These are phyloP conservation scores for Paxillus involutus DNA, from an alignment of 768 basidiomycete species.

Conservation along the genomic window DNA sequence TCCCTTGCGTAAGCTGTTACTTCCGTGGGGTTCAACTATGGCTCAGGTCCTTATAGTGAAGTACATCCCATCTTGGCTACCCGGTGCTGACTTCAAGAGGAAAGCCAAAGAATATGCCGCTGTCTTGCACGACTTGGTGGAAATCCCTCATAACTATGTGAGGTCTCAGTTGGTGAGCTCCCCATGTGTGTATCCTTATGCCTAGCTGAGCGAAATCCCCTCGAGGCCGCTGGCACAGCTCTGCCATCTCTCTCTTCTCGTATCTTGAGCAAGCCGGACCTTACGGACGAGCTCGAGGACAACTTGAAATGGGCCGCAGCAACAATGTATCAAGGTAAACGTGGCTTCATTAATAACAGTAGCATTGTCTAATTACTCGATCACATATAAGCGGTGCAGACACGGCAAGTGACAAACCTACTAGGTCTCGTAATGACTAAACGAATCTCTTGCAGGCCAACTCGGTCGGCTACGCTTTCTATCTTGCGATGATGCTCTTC, in stretches of 20 bases:
- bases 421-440: neutral
- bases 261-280: slow-evolving; percentile 4
- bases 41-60: slow-evolving; percentile 14
- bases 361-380: neutral
- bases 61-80: slow-evolving; percentile 23
- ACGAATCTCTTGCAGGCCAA: slow-evolving; percentile 1
- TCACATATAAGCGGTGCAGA: slow-evolving; percentile 20
- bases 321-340: slow-evolving; percentile 13
- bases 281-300: slow-evolving; percentile 14
- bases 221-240: slow-evolving; percentile 14
- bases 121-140: slow-evolving; percentile 2
- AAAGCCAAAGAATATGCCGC: slow-evolving; percentile 7
- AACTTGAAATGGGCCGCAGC: slow-evolving; percentile 16
- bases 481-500: slow-evolving; percentile 29
- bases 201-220: neutral
- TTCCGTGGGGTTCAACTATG: no score
- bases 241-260: slow-evolving; percentile 14
- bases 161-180: slow-evolving; percentile 17
- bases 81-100: slow-evolving; percentile 18
- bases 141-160: slow-evolving; percentile 12
- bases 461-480: slow-evolving; percentile 12
- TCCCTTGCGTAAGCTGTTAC: slow-evolving; percentile 11
- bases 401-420: slow-evolving; percentile 25
- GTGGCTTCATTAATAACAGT: neutral
- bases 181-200: no score